Percentiles rank a stretch among this genome's conserved stretches.
Evolutionary conservation across 75 land plant genomes (phyloP).

Genomic region (Azolla pinnata): DNA sequence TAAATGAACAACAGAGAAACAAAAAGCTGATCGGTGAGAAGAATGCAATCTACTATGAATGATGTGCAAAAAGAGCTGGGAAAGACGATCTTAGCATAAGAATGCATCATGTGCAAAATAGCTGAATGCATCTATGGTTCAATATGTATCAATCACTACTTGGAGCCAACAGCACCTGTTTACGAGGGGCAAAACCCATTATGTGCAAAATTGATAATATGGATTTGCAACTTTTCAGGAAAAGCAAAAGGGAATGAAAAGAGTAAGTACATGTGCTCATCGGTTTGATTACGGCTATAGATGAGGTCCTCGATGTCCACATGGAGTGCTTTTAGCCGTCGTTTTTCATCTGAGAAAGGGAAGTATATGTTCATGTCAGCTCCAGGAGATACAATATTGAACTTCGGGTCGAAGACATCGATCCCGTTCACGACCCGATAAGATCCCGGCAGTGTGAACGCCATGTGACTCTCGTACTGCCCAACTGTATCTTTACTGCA

Average conservation of each 20-base stretch:
- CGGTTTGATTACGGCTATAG: conserved; percentile 32
- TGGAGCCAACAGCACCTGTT: too few species aligned
- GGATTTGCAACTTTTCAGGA: too few species aligned
- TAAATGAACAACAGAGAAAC: conserved; percentile 10
- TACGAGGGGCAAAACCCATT: too few species aligned
- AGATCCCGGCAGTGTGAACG: conserved; percentile 56
- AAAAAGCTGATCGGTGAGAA: too few species aligned
- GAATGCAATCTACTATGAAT: too few species aligned
- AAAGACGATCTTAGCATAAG: too few species aligned
- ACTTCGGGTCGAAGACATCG: conserved; percentile 70
- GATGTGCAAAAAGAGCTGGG: too few species aligned
- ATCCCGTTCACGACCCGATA: conserved; percentile 65
- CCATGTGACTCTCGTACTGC: conserved; percentile 57
- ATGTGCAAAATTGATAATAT: too few species aligned
- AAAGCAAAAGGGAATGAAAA: too few species aligned
- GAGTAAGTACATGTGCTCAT: conserved; percentile 38
- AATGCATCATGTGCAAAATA: too few species aligned
- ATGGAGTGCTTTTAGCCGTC: conserved; percentile 46
- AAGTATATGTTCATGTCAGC: conserved; percentile 55
- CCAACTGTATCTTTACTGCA: conserved; percentile 56
- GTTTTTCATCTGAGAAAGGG: conserved; percentile 40
- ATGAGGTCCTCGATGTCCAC: conserved; percentile 39
- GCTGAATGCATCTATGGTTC: too few species aligned
- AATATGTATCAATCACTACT: too few species aligned
- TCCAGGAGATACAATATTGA: conserved; percentile 69